phyloP scores from a whole-genome alignment of 83 land plant genomes.

The Thuja plicata region DNA sequence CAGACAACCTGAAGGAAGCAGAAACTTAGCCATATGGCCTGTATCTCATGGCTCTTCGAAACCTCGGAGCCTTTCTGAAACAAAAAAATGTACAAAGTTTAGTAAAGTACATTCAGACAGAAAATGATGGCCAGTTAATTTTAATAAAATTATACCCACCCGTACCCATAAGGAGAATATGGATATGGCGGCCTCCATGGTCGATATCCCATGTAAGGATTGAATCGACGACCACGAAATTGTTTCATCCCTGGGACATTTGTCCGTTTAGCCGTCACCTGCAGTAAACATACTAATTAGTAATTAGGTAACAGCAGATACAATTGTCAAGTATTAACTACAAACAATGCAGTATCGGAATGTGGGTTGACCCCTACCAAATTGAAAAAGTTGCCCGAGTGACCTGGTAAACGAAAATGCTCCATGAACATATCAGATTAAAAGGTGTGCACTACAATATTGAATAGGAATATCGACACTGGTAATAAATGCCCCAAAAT shows the following conservation, averaged over 20 bases:
- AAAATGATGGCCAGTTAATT: background rate
- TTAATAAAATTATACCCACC: slow-evolving; percentile 37
- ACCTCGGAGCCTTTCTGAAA: slow-evolving; percentile 62
- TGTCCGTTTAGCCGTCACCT: slow-evolving; percentile 84
- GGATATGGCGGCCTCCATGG: slow-evolving; percentile 60
- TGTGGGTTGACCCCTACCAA: background rate
- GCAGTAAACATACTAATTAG: slow-evolving; percentile 12
- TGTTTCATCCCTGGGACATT: slow-evolving; percentile 88
- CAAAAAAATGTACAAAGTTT: background rate
- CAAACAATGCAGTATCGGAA: background rate
- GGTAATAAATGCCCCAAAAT: background rate
- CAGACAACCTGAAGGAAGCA: background rate
- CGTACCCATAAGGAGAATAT: slow-evolving; percentile 61
- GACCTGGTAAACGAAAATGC: background rate
- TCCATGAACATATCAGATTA: no score
- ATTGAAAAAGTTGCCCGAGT: background rate
- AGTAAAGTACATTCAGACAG: background rate
- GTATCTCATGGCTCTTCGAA: slow-evolving; percentile 65
- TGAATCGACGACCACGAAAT: slow-evolving; percentile 57
- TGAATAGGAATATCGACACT: background rate
- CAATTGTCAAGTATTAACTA: background rate
- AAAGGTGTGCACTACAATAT: background rate
- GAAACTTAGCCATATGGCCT: slow-evolving; percentile 41
- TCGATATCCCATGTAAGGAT: slow-evolving; percentile 37
- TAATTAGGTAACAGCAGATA: background rate